Percentiles rank a stretch among this genome's conserved stretches.
phyloP scores from a whole-genome alignment of 106 monocot genomes.

The Dendrobium officinale region DNA sequence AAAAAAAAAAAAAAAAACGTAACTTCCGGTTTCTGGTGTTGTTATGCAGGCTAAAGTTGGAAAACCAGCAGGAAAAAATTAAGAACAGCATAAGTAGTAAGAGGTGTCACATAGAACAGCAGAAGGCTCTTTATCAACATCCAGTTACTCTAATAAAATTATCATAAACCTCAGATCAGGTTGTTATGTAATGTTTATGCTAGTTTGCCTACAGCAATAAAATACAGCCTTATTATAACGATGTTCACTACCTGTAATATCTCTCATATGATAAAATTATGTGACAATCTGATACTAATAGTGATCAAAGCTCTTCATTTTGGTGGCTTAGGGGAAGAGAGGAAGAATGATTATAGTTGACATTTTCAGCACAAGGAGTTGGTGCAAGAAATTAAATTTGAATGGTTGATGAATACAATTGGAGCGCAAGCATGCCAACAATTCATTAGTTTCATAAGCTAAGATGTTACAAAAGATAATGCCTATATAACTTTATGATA shows the following conservation, averaged over 20 bases:
- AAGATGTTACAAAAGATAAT: too few relatives aligned
- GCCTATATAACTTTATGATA: too few relatives aligned
- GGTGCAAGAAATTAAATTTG: background rate
- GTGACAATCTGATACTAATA: background rate
- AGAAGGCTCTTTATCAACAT: background rate
- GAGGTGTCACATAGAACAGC: background rate
- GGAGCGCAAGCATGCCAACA: background rate
- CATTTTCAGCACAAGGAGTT: background rate
- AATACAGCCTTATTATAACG: background rate
- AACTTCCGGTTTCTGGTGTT: background rate
- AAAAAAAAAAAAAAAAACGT: background rate
- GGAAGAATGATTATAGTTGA: background rate
- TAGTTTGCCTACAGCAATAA: background rate
- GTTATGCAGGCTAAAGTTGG: slow-evolving; percentile 1
- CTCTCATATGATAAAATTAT: background rate
- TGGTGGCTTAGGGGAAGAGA: background rate
- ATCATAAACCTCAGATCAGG: background rate
- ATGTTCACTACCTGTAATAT: background rate
- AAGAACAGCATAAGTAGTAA: background rate
- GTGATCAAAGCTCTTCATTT: background rate
- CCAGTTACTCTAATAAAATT: background rate
- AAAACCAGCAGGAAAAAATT: slow-evolving; percentile 1
- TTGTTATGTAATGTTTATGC: background rate
- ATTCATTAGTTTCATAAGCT: background rate
- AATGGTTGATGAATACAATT: background rate